Percentiles rank a stretch among this genome's conserved stretches.
phyloP scores from a whole-genome alignment of 192 early-diverging fungal genomes.

The Phycomyces blakesleeanus region DNA sequence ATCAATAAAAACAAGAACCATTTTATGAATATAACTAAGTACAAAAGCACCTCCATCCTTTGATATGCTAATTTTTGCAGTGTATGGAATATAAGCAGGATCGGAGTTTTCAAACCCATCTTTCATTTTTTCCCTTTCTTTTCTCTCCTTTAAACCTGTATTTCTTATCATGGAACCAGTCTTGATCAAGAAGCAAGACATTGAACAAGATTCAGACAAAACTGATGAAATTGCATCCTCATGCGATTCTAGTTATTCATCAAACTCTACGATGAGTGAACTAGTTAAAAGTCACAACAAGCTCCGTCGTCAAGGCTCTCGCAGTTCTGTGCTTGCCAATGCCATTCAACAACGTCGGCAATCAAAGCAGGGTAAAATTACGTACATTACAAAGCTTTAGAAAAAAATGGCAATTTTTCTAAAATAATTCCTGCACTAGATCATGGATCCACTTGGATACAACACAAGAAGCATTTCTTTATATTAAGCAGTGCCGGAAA shows the following conservation, averaged over 20 bases:
- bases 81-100: no score
- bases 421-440: slow-evolving; percentile 24
- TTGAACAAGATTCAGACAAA: not conserved
- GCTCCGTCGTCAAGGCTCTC: slow-evolving; percentile 29
- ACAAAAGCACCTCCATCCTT: no score
- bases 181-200: not conserved
- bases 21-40: no score
- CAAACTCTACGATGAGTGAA: slow-evolving; percentile 25
- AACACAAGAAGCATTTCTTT: slow-evolving; percentile 82
- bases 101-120: no score
- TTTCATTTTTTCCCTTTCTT: no score
- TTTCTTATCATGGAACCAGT: not conserved
- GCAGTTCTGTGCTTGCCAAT: slow-evolving; percentile 27
- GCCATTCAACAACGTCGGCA: not conserved
- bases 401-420: not conserved
- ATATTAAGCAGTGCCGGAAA: slow-evolving; percentile 92
- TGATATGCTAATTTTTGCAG: no score
- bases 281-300: slow-evolving; percentile 24
- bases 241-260: slow-evolving; percentile 22
- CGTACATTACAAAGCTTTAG: not conserved
- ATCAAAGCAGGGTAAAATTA: slow-evolving; percentile 8
- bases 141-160: no score
- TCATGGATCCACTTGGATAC: slow-evolving; percentile 45
- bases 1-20: no score
- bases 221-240: slow-evolving; percentile 4